Base-by-base conservation (phyloP, 768 basidiomycete species). In the Rhodotorula kratochvilovae region DNA sequence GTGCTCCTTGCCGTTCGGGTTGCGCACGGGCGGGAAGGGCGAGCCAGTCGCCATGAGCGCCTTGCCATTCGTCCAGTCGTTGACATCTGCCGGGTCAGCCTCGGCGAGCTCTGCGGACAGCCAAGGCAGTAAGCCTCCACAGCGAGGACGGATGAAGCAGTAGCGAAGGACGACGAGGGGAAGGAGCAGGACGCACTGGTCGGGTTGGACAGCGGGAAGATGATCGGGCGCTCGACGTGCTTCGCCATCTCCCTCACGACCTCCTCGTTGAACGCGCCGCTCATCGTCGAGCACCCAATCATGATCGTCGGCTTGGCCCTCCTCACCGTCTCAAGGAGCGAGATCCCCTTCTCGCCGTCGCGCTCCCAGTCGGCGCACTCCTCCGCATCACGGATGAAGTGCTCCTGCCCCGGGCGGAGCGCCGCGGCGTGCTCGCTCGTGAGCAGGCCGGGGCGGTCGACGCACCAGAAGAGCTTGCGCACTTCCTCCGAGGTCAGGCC, bases 161-260 rank as follows among this genome's bases (percentile, higher is more conserved):
- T n/a, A n/a, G n/a, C n/a, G n/a, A n/a, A 36, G 19, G 31, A 23
- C 1, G 17, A 33, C 54, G 54, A 56, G 33, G 39, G 1, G 17
- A 10, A 35, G 33, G 5, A 17, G 25, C n/a, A 7, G 39, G 39
- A 45, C 58, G 70, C 58, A n/a, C 58, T 43, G 5, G 88, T 90
- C 5, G 91, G 92, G 80, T 94, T 94, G 51, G 87, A 88, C 56
- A 94, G 83, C 25, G 91, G 90, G 76, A 92, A 84, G 72, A 94
- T 90, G 76, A 92, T 89, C 0, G 91, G 91, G 69, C 88, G 82
- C 33, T 89, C 88, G 53, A 85, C 85, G 61, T 85, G 83, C 72
- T 85, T 85, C 39, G 85, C 83, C 90, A 93, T 82, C 76, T 82
- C 81, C 66, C 76, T 76, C 58, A 81, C 66, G 63, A 82, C 70